Base-by-base conservation (phyloP, 768 basidiomycete genomes). In the Lentinula sp. region DNA sequence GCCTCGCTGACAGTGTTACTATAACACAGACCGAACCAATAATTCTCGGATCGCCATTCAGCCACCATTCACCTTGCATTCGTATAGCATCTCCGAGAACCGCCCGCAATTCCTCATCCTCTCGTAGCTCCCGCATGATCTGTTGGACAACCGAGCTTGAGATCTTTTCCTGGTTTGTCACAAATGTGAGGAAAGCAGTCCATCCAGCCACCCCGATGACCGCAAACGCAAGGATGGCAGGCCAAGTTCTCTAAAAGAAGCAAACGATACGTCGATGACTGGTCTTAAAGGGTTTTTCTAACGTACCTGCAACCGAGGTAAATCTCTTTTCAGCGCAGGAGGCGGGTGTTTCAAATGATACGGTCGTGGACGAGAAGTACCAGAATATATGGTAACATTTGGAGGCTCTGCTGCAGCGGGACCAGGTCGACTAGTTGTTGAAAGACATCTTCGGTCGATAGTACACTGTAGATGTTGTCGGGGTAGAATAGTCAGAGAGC, bases 31-130 rank as follows among this genome's bases (percentile, higher is more conserved):
- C 74, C 82, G 83, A 73, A 46, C 83, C 83, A 23, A 66, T 70
- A 36, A 85, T 77, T 74, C 78, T 81, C 0, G 83, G 81, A 55
- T 81, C 76, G 1, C 83, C 82, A 56, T 81, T 82, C 61, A 85
- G 67, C 66, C 77, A 84, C 77, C 77, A 79, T 9, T 70, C 71
- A 4, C 75, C 73, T 61, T 78, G 75, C 0, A 72, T 68, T 10
- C 75, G 66, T 33, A 80, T 67, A 0, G 77, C 78, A 41, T 82
- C 79, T 10, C 84, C 84, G 56, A 85, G 69, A 4, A 72, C 70
- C 3, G 64, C 70, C n/a, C 69, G 68, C 59, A 84, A 64, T 49
- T 67, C 73, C 9, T 67, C 61, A 61, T 70, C 74, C 9, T 76
- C 76, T 35, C 75, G 72, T 13, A 82, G 65, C 9, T 75, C 76